Conservation (phyloP, 148 eudicot genomes). For the Rhododendron griersonianum region DNA sequence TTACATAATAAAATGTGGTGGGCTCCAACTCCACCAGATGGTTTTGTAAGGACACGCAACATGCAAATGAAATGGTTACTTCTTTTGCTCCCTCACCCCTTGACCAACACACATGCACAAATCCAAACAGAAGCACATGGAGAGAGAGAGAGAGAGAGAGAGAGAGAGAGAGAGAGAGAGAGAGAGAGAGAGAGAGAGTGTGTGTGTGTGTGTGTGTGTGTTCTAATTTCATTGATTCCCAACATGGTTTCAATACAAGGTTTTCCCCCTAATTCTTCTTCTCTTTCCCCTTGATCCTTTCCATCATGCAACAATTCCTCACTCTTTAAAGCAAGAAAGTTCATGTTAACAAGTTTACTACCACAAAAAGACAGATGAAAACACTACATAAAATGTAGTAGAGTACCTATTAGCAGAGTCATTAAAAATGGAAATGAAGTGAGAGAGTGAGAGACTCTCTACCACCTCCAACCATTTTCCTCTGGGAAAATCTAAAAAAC, state of each 20-base stretch:
- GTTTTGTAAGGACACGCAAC: not conserved
- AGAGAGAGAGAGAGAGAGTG: not conserved
- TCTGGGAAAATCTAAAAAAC: not conserved
- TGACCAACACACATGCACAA: too few species aligned
- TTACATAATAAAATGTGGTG: not conserved
- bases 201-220: too few species aligned
- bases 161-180: not conserved
- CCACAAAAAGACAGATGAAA: not conserved
- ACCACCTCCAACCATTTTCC: slow-evolving; percentile 7
- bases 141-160: not conserved
- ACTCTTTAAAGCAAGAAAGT: slow-evolving; percentile 9
- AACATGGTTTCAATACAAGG: not conserved
- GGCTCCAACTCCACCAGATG: not conserved
- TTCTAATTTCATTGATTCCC: not conserved
- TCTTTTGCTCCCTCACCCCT: too few species aligned
- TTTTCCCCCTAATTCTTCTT: not conserved
- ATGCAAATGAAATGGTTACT: not conserved
- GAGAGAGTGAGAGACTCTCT: slow-evolving; percentile 19
- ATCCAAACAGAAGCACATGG: too few species aligned
- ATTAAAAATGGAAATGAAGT: slow-evolving; percentile 7
- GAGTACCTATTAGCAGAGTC: not conserved
- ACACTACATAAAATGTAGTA: not conserved
- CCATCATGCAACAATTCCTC: slow-evolving; percentile 6
- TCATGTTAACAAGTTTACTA: not conserved
- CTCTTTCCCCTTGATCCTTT: not conserved